phyloP scores from a whole-genome alignment of 257 asterid species.

The Penstemon eatonii region DNA sequence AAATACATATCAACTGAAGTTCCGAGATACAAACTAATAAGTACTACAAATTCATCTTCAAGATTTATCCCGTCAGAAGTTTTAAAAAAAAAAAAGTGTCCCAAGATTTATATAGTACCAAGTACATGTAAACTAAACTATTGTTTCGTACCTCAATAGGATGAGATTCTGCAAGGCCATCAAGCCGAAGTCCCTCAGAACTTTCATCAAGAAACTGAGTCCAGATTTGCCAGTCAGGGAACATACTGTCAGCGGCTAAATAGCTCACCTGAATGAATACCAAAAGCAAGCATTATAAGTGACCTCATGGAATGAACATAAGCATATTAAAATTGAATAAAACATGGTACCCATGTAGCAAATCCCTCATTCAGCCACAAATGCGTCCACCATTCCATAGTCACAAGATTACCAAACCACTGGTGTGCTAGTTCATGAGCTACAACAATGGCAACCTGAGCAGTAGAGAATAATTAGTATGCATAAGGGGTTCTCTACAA shows the following conservation, averaged over 20 bases:
- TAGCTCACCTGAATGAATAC: slow-evolving; percentile 72
- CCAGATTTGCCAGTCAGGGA: slow-evolving; percentile 96
- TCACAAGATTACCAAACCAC: slow-evolving; percentile 99
- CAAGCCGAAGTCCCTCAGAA: slow-evolving; percentile 85
- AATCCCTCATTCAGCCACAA: slow-evolving; percentile 96
- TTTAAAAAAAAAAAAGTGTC: background rate
- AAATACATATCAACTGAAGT: slow-evolving; percentile 24
- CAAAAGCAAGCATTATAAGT: slow-evolving; percentile 20
- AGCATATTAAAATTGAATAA: slow-evolving; percentile 17
- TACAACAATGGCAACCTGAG: slow-evolving; percentile 88
- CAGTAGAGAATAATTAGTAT: slow-evolving; percentile 23
- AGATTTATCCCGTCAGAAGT: background rate
- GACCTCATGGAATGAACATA: slow-evolving; percentile 9
- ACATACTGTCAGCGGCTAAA: slow-evolving; percentile 80
- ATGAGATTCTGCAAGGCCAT: slow-evolving; percentile 92
- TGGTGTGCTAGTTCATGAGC: slow-evolving; percentile 98
- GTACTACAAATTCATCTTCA: background rate
- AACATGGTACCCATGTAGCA: slow-evolving; percentile 84
- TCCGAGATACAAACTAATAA: slow-evolving; percentile 13
- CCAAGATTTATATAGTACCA: background rate
- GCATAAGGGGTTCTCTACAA: background rate
- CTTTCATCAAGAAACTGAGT: slow-evolving; percentile 89
- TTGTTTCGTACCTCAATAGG: slow-evolving; percentile 71
- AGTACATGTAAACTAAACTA: background rate
- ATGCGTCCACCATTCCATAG: slow-evolving; percentile 99